A percentile compares a stretch with the other conserved stretches of the same genome.
phyloP scores from a whole-genome alignment of 371 early-diverging fungal species.

The Mortierella sp. region DNA sequence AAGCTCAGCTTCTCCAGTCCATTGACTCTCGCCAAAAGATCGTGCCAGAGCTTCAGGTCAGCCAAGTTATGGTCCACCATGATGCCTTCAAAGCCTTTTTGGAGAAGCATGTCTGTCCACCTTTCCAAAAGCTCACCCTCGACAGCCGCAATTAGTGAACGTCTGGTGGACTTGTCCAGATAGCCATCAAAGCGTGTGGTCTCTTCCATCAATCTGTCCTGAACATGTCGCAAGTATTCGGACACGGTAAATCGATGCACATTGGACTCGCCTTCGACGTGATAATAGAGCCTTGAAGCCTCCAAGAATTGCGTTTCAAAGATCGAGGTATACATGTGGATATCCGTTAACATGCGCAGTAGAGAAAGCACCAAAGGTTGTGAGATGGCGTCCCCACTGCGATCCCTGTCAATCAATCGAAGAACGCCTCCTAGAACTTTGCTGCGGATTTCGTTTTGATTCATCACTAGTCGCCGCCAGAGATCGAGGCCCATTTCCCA shows the following conservation, averaged over 20 bases:
- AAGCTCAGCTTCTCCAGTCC: slow-evolving; percentile 51
- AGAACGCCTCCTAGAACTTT: slow-evolving; percentile 66
- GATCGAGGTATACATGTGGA: slow-evolving; percentile 71
- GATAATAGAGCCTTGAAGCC: slow-evolving; percentile 74
- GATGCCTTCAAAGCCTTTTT: slow-evolving; percentile 80
- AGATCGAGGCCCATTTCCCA: slow-evolving; percentile 86
- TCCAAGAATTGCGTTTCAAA: slow-evolving; percentile 78
- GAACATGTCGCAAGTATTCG: slow-evolving; percentile 71
- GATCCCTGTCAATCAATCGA: slow-evolving; percentile 65
- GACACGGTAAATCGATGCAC: slow-evolving; percentile 61
- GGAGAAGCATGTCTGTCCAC: slow-evolving; percentile 70
- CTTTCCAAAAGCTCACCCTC: slow-evolving; percentile 71
- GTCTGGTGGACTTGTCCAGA: slow-evolving; percentile 77
- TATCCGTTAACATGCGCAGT: slow-evolving; percentile 82
- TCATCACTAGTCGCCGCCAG: slow-evolving; percentile 71
- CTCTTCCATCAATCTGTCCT: slow-evolving; percentile 74
- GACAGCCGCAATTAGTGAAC: slow-evolving; percentile 64
- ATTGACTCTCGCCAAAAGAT: slow-evolving; percentile 61
- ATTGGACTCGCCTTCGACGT: slow-evolving; percentile 66
- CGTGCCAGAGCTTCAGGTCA: slow-evolving; percentile 71
- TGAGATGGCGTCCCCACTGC: slow-evolving; percentile 69
- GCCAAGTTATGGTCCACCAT: slow-evolving; percentile 65
- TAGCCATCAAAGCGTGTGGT: slow-evolving; percentile 72
- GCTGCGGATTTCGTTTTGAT: slow-evolving; percentile 59
- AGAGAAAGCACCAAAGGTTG: slow-evolving; percentile 69